Evolutionary conservation across 192 early-diverging fungal genomes (phyloP).

Genomic region (Linnemannia hyalina): DNA sequence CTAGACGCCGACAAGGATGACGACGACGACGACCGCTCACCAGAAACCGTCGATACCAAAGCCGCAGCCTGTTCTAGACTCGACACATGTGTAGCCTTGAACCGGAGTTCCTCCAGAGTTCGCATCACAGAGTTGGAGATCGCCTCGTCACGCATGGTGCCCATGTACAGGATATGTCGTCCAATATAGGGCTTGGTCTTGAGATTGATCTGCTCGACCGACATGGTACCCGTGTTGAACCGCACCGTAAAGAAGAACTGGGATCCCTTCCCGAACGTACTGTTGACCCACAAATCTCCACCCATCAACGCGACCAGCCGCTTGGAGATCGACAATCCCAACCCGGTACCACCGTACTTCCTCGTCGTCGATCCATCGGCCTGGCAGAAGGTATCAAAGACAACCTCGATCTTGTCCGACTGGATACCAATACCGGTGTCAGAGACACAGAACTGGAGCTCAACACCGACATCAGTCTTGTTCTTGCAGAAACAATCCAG

Average conservation of each 20-base stretch:
- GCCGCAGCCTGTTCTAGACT: conserved; percentile 66
- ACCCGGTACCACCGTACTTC: conserved; percentile 88
- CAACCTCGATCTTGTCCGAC: conserved; percentile 77
- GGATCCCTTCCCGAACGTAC: conserved; percentile 76
- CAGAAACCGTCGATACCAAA: conserved; percentile 32
- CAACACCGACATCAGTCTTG: conserved; percentile 57
- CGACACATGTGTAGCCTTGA: conserved; percentile 55
- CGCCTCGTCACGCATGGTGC: conserved; percentile 64
- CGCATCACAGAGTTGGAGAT: conserved; percentile 50
- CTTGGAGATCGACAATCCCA: conserved; percentile 88
- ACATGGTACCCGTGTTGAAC: conserved; percentile 59
- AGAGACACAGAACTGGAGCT: conserved; percentile 75
- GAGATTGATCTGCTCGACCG: conserved; percentile 56
- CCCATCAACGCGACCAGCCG: conserved; percentile 82
- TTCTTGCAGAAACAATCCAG: conserved; percentile 64
- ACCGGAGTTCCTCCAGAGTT: conserved; percentile 64
- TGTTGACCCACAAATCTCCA: conserved; percentile 84
- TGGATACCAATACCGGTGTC: conserved; percentile 92
- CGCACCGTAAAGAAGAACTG: conserved; percentile 83
- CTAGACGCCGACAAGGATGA: conserved; percentile 25
- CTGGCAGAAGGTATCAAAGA: conserved; percentile 90
- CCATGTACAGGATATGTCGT: conserved; percentile 76
- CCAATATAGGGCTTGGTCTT: conserved; percentile 71
- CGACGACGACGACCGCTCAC: conserved; percentile 6
- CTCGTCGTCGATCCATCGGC: conserved; percentile 86